These are phyloP conservation scores for Scutellaria galericulata DNA, from an alignment of 257 asterid genomes.

Conservation along the genomic window DNA sequence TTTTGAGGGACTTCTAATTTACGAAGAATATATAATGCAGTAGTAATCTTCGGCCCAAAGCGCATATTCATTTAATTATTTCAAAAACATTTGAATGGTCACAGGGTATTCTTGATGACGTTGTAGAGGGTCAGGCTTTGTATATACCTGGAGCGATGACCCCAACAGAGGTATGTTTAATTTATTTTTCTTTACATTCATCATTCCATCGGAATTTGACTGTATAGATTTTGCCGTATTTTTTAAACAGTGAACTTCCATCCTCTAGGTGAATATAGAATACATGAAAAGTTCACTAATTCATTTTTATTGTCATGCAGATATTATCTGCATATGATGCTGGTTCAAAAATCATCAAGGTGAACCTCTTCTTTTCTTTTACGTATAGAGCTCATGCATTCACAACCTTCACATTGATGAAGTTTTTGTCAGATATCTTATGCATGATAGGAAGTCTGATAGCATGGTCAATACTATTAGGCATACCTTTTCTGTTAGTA, in stretches of 20 bases:
- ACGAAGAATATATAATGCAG: background rate
- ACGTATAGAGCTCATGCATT: background rate
- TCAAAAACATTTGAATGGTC: slow-evolving; percentile 34
- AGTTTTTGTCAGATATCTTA: background rate
- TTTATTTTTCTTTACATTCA: background rate
- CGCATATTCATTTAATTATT: slow-evolving; percentile 13
- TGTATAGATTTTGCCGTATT: background rate
- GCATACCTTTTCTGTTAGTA: too few relatives aligned
- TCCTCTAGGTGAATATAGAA: background rate
- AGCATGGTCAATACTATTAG: too few relatives aligned
- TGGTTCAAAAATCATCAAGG: slow-evolving; percentile 85
- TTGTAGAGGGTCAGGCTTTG: slow-evolving; percentile 53
- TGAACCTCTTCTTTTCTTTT: slow-evolving; percentile 24
- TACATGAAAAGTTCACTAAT: slow-evolving; percentile 17
- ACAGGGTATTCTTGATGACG: slow-evolving; percentile 69
- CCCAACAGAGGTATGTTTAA: slow-evolving; percentile 71
- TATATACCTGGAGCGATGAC: slow-evolving; percentile 93
- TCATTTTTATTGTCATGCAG: slow-evolving; percentile 48
- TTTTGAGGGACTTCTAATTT: background rate
- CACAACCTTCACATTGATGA: background rate
- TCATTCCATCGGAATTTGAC: background rate
- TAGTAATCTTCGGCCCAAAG: slow-evolving; percentile 4
- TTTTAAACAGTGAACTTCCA: background rate
- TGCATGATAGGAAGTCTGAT: background rate
- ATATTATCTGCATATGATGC: slow-evolving; percentile 63